A percentile compares a stretch with the other conserved stretches of the same genome.
These are phyloP conservation scores for Ophiocordyceps polyrhachis-furcata DNA, from an alignment of 2,329 filamentous ascomycete species.

Conservation along the genomic window DNA sequence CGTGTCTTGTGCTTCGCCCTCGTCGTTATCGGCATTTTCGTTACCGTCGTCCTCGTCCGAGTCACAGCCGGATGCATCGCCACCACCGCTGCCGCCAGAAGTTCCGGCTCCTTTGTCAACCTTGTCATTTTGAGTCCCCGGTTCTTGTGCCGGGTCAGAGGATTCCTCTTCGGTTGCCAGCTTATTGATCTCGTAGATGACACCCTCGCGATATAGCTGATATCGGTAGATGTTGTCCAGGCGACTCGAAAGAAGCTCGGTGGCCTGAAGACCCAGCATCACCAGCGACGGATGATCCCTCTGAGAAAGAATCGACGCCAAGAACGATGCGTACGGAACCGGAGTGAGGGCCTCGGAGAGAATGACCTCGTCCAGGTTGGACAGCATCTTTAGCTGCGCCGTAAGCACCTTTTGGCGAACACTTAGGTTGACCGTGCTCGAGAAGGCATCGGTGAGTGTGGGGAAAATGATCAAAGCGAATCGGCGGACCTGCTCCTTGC, in stretches of 20 bases:
- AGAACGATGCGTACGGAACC: conserved; percentile 87
- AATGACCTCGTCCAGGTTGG: conserved; percentile 73
- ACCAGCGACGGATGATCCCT: conserved; percentile 82
- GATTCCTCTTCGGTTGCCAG: conserved; percentile 37
- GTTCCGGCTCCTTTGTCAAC: conserved; percentile 9
- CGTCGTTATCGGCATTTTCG: neutral
- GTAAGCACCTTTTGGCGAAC: conserved; percentile 89
- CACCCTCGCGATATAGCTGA: conserved; percentile 92
- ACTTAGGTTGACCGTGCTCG: conserved; percentile 86
- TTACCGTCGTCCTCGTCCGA: conserved; percentile 9
- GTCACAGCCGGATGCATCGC: conserved; percentile 12
- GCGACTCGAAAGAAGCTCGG: conserved; percentile 69
- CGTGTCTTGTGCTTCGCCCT: conserved; percentile 1
- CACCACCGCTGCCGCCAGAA: neutral
- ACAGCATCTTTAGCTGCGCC: conserved; percentile 96
- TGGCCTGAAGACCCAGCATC: conserved; percentile 71
- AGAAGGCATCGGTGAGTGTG: conserved; percentile 89
- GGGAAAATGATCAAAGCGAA: conserved; percentile 89
- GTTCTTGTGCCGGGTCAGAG: conserved; percentile 1
- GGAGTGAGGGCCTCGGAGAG: conserved; percentile 69
- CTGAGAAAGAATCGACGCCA: conserved; percentile 88
- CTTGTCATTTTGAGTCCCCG: conserved; percentile 2
- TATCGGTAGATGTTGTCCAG: conserved; percentile 81
- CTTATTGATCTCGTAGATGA: conserved; percentile 78
- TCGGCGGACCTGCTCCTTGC: conserved; percentile 69